Evolutionary conservation across 164 flowering plant genomes (phyloP), one percentile per base, ranked within the genome.

Genomic region (Kingdonia uniflora): DNA sequence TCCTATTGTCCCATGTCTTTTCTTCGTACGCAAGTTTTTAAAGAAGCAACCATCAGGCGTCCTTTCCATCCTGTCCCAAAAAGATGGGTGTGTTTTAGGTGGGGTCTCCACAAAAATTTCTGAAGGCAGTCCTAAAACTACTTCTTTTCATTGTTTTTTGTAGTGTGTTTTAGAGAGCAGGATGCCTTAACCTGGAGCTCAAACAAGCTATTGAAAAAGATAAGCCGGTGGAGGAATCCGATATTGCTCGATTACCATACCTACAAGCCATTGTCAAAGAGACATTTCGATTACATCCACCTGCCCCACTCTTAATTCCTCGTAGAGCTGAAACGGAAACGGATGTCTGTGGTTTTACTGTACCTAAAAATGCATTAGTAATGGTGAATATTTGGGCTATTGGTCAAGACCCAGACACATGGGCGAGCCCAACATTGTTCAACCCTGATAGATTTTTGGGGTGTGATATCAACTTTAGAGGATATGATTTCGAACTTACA

Each of bases 191-290:
- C n/a, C n/a, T 14, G 17, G 52, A 49, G 37, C 52, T 49, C 17
- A 25, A 49, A 11, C 23, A 49, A 25, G 26, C 5, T 2, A 49
- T 49, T 5, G 37, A 14, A 6, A 25, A 49, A 14, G 17, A 25
- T 14, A 49, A 49, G 37, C 52, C 37, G 1, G 14, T 49, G 2
- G 52, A 49, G 16, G 52, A 49, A n/a, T 24, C n/a, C 1, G 52
- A 49, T 25, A 49, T 49, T 25, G 52, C 17, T 24, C n/a, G 52
- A 14, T 17, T 49, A 29, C 52, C 52, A 23, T 49, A 49, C 19
- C 22, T 49, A 49, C 52, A 49, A 49, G 52, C 52, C 5, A 23
- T 49, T 6, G 37, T 49, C 2, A 49, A 49, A 33, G 52, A 49
- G 15, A 49, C 52, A 24, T 49, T 49, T 4, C 52, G 52, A 0